A percentile compares a stretch with the other conserved stretches of the same genome.
phyloP scores from a whole-genome alignment of 2,329 filamentous ascomycete species.

The Fusarium ramigenum region DNA sequence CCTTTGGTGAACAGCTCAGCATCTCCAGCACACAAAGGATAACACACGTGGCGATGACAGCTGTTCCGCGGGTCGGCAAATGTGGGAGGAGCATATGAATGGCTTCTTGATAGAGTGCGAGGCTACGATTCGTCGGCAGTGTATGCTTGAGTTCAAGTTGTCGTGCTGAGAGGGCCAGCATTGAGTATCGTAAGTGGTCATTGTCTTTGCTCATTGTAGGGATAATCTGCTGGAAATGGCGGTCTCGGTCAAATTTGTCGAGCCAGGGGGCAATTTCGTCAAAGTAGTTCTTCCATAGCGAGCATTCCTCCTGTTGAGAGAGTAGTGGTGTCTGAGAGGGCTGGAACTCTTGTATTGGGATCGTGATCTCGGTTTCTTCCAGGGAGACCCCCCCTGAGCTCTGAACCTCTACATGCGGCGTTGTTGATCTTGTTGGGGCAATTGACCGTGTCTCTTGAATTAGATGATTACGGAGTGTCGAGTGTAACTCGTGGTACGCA shows the following conservation, averaged over 20 bases:
- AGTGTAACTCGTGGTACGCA: slow-evolving; percentile 57
- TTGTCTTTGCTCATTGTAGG: slow-evolving; percentile 57
- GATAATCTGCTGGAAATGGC: slow-evolving; percentile 58
- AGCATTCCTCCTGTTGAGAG: slow-evolving; percentile 46
- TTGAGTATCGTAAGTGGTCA: slow-evolving; percentile 57
- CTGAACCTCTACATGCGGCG: slow-evolving; percentile 32
- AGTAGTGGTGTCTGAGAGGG: slow-evolving; percentile 27
- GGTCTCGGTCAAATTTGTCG: slow-evolving; percentile 62
- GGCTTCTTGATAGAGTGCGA: slow-evolving; percentile 60
- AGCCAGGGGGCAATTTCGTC: slow-evolving; percentile 57
- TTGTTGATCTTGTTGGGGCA: slow-evolving; percentile 46
- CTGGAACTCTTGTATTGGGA: slow-evolving; percentile 33
- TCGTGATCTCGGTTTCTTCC: slow-evolving; percentile 15
- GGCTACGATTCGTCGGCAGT: slow-evolving; percentile 51
- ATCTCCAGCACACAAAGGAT: slow-evolving; percentile 65
- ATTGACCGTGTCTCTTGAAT: slow-evolving; percentile 55
- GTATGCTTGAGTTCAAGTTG: slow-evolving; percentile 57
- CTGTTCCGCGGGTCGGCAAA: slow-evolving; percentile 57
- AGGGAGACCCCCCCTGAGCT: slow-evolving; percentile 1
- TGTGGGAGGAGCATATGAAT: slow-evolving; percentile 60
- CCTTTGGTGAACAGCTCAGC: slow-evolving; percentile 58
- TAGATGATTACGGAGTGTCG: slow-evolving; percentile 55
- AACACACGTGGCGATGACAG: slow-evolving; percentile 62
- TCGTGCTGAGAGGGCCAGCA: slow-evolving; percentile 61
- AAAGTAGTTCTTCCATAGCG: slow-evolving; percentile 54